Evolutionary conservation across 2,329 filamentous ascomycete genomes (phyloP), one percentile per base, ranked within the genome.

Genomic region (Aspergillus sclerotialis): DNA sequence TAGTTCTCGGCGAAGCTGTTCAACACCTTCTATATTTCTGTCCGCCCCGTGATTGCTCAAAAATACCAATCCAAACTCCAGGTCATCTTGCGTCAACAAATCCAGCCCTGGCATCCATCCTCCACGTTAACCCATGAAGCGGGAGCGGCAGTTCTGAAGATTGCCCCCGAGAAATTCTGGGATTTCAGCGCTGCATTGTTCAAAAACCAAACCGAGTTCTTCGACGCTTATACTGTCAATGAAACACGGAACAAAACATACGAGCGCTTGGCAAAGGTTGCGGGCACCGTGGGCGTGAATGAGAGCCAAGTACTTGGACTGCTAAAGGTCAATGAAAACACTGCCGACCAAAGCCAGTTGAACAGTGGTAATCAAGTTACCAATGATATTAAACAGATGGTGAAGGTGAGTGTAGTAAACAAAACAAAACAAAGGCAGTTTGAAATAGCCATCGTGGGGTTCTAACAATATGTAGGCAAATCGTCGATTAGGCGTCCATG

Each of bases 91-190:
- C 82, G 89, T 32, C 89, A 90, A 59, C 88, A 94, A 59, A 78
- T 95, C 52, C 88, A 94, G 67, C 87, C 88, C 10, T 94, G 90
- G 90, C 89, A 96, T 65, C 90, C 90, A 2, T 87, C 83, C 13
- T 88, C 79, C 26, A 88, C 83, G 5, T 72, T 88, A 8, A 56
- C 55, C 7, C 63, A 69, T 36, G 90, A 96, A 72, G 84, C 88
- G 19, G 89, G 71, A 3, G 75, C 87, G 19, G 90, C 88, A 3
- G 86, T 95, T 1, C 72, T 90, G 48, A 75, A 74, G 33, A 61
- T 86, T 5, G 68, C 77, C 2, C 82, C 84, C 0, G 68, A 72
- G 12, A 79, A 78, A 46, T 96, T 93, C 72, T 94, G 82, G 79
- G 69, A 73, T 11, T 95, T 90, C 61, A 84, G 78, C 60, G 71